Percentiles rank a stretch among this genome's conserved stretches.
phyloP scores from a whole-genome alignment of 2,329 filamentous ascomycete genomes.

The Penicillium sp. region DNA sequence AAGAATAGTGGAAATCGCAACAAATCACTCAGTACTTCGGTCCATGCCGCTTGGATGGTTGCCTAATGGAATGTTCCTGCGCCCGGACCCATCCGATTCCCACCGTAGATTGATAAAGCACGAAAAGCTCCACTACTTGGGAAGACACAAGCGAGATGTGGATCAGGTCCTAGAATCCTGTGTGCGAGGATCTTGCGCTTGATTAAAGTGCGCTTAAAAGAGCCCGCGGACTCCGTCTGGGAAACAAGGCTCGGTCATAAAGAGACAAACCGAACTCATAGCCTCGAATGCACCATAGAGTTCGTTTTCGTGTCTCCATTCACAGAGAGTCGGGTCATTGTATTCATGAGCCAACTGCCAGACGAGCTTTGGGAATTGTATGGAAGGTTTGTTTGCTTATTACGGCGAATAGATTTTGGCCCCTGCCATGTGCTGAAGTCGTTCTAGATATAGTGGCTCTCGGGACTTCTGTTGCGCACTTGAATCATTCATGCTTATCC shows the following conservation, averaged over 20 bases:
- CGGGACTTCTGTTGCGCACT: too few species aligned
- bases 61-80: not conserved
- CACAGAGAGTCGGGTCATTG: too few species aligned
- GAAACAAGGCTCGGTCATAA: not conserved
- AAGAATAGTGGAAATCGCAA: not conserved
- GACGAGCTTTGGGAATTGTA: too few species aligned
- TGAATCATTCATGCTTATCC: too few species aligned
- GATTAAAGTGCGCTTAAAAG: not conserved
- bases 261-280: too few species aligned
- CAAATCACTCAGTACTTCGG: not conserved
- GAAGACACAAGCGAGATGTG: not conserved
- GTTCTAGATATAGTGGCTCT: too few species aligned
- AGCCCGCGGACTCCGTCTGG: not conserved
- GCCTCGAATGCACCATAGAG: too few species aligned
- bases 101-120: slow-evolving; percentile 4
- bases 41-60: not conserved
- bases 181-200: not conserved
- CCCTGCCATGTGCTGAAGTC: too few species aligned
- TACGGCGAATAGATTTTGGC: too few species aligned
- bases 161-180: not conserved
- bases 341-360: too few species aligned
- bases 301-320: too few species aligned
- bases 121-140: not conserved
- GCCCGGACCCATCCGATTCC: not conserved
- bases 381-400: too few species aligned